Percentiles rank a stretch among this genome's conserved stretches.
phyloP scores from a whole-genome alignment of 441 rosid genomes.

The Capsella rubella region DNA sequence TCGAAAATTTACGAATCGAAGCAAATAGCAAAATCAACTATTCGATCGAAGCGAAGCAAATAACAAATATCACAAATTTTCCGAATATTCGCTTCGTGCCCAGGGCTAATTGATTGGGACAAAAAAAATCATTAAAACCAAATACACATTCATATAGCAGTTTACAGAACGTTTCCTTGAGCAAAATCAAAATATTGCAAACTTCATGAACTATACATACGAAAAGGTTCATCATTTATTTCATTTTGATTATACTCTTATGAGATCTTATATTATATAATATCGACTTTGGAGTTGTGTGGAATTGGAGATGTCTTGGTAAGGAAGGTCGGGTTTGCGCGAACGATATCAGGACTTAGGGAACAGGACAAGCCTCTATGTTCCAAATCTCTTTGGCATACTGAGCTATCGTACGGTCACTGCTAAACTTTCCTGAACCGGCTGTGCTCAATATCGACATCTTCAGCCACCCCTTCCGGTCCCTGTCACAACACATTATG shows the following conservation, averaged over 20 bases:
- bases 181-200: conserved; percentile 15
- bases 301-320: conserved; percentile 35
- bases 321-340: background rate
- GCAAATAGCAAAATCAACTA: too few species aligned
- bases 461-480: conserved; percentile 80
- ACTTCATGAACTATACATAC: conserved; percentile 21
- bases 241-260: conserved; percentile 22
- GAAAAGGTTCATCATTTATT: conserved; percentile 30
- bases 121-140: background rate
- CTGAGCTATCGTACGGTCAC: conserved; percentile 85
- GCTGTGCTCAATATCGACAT: conserved; percentile 96
- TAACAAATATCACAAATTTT: too few species aligned
- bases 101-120: background rate
- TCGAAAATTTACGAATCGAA: too few species aligned
- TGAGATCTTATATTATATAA: conserved; percentile 20
- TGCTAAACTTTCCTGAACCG: conserved; percentile 91
- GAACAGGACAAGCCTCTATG: conserved; percentile 73
- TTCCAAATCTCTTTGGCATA: conserved; percentile 94
- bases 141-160: conserved; percentile 5
- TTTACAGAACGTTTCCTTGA: conserved; percentile 22
- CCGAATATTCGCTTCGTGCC: too few species aligned
- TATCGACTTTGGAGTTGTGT: conserved; percentile 14
- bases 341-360: conserved; percentile 44
- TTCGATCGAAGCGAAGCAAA: too few species aligned
- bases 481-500: conserved; percentile 53